phyloP scores from a whole-genome alignment of 2,329 filamentous ascomycete genomes.

The Decorospora gaudefroyi region DNA sequence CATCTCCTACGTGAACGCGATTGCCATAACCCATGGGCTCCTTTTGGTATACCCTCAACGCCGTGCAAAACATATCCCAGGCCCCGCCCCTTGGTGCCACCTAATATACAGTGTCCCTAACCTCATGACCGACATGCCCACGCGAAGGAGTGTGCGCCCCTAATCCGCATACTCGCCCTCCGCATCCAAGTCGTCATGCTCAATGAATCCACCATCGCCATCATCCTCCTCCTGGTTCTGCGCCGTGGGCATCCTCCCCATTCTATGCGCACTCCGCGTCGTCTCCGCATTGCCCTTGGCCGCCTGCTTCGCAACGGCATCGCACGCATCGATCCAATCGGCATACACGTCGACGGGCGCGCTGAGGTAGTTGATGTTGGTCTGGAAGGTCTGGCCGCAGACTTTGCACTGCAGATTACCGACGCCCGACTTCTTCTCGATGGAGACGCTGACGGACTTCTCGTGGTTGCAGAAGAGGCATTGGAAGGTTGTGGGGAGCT shows the following conservation, averaged over 20 bases:
- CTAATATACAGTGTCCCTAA: constrained; percentile 20
- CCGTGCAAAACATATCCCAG: constrained; percentile 25
- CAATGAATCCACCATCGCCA: constrained; percentile 46
- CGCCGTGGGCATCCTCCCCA: constrained; percentile 29
- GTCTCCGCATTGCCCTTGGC: constrained; percentile 47
- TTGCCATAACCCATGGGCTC: constrained; percentile 15
- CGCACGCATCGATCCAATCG: constrained; percentile 97
- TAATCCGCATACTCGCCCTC: constrained; percentile 46
- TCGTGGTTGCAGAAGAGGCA: constrained; percentile 99
- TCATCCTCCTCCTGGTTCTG: constrained; percentile 28
- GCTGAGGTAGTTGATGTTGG: constrained; percentile 88
- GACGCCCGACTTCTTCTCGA: constrained; percentile 90
- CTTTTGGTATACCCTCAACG: constrained; percentile 34
- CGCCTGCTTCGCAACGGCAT: constrained; percentile 69
- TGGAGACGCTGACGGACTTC: constrained; percentile 84
- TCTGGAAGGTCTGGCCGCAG: constrained; percentile 92
- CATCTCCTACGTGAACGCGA: constrained; percentile 5
- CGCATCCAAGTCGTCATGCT: constrained; percentile 47
- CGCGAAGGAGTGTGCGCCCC: not conserved
- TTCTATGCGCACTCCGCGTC: constrained; percentile 33
- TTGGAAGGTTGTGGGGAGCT: constrained; percentile 81
- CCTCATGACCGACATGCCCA: not conserved
- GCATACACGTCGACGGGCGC: constrained; percentile 94
- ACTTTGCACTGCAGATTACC: constrained; percentile 88
- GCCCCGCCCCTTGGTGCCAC: constrained; percentile 10